Evolutionary conservation across 345 rosid species (phyloP).

Genomic region (Corymbia maculata): DNA sequence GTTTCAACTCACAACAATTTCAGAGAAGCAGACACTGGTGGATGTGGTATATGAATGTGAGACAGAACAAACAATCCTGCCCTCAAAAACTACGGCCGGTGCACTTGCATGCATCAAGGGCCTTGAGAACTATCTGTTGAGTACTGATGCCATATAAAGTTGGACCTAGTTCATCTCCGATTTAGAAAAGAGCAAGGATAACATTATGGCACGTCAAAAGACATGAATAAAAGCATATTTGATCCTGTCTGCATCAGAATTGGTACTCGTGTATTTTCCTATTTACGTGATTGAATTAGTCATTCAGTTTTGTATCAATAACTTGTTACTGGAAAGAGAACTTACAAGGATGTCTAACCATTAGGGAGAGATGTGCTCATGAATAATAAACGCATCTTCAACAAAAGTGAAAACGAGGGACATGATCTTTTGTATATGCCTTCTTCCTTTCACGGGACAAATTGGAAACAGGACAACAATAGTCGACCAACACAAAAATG

Average conservation of each 20-base stretch:
- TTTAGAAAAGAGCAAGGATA: neutral
- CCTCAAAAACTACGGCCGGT: constrained; percentile 2
- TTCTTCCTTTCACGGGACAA: neutral
- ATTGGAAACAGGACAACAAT: neutral
- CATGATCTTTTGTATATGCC: neutral
- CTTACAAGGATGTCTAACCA: neutral
- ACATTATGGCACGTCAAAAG: neutral
- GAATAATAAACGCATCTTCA: neutral
- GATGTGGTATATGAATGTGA: constrained; percentile 13
- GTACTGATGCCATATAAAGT: neutral
- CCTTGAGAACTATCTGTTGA: constrained; percentile 9
- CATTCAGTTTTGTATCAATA: neutral
- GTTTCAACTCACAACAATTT: constrained; percentile 13
- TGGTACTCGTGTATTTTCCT: neutral
- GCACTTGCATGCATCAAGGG: constrained; percentile 3
- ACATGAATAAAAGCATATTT: neutral
- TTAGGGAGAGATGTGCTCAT: neutral
- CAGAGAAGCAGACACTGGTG: constrained; percentile 7
- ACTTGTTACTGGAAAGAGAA: neutral
- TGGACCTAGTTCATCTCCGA: neutral
- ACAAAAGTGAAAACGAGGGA: neutral
- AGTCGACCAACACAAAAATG: neutral
- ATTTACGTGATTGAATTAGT: neutral
- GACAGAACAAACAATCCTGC: constrained; percentile 1
- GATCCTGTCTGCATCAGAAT: neutral